Conservation (phyloP, 139 green algal genomes). For the Chlorella sp. region DNA sequence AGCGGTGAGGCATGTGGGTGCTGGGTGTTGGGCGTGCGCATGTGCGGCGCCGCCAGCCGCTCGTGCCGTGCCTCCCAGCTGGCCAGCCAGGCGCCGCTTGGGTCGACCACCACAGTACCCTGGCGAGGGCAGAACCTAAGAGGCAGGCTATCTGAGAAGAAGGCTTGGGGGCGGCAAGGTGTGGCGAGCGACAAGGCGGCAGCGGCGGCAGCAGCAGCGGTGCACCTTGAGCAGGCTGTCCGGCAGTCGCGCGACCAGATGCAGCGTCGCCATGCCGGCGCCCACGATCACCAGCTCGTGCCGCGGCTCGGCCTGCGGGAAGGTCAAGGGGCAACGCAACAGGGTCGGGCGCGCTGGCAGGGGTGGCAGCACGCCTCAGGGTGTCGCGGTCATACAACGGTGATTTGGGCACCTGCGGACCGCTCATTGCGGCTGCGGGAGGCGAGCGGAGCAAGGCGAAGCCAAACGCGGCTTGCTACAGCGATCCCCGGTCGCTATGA, state of each 20-base stretch:
- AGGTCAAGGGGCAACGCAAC: neutral
- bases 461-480: too few relatives aligned
- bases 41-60: neutral
- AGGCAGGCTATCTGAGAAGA: too few relatives aligned
- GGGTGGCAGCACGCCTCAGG: neutral
- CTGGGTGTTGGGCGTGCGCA: slow-evolving; percentile 33
- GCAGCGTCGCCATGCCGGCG: slow-evolving; percentile 25
- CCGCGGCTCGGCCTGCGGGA: neutral
- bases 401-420: neutral
- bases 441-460: too few relatives aligned
- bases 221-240: slow-evolving; percentile 11
- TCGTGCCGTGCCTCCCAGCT: neutral
- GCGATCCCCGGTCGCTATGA: too few relatives aligned
- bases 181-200: neutral
- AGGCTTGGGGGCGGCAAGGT: too few relatives aligned
- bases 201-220: neutral
- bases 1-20: slow-evolving; percentile 37
- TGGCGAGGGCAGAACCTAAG: too few relatives aligned
- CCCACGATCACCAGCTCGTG: slow-evolving; percentile 42
- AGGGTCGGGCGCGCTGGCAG: too few relatives aligned
- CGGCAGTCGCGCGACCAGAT: slow-evolving; percentile 10
- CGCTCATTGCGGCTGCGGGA: neutral
- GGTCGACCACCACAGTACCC: slow-evolving; percentile 14
- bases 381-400: neutral
- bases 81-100: slow-evolving; percentile 6